Evolutionary conservation across 2,329 filamentous ascomycete species (phyloP), one percentile per base, ranked within the genome.

Genomic region (Neospermospora avenae): DNA sequence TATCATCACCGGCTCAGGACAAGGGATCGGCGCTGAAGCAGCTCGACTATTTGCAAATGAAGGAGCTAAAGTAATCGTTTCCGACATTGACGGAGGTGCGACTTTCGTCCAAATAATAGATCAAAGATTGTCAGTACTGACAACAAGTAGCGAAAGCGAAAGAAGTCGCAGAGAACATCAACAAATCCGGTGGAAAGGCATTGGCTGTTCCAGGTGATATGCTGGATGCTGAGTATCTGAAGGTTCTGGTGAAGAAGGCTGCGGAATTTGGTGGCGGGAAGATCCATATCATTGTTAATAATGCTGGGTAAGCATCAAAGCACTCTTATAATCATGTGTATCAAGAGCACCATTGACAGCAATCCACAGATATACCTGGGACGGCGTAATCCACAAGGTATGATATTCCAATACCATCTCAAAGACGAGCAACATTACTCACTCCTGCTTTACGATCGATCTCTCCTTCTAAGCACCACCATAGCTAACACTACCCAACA

Each of bases 241-340:
- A 84, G 62, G 77, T 80, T 10, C 82, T 96, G n/a, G 85, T 96
- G 25, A 80, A 86, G 71, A 84, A 86, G 70, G 82, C 91, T 0
- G 91, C 90, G 1, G 87, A 87, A 51, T 96, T 96, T 71, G 92
- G 92, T 60, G 79, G 82, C 65, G 91, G 91, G 70, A 96, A 96
- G 80, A 92, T 96, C 64, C 89, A 96, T 74, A 89, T 95, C 72
- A 88, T 96, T 59, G 89, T 96, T 61, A 96, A 96, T 76, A 96
- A 96, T 73, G 92, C 91, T 0, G 91, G 91, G 68, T 66, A 45
- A 41, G 60, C 59, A 24, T 37, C 28, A 6, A 8, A 34, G 25
- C 13, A 18, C 16, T 13, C 31, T 16, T 37, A 4, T n/a, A 39
- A 39, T 5, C 1, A 16, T 7, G 10, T 18, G 20, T 2, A 31